A percentile compares a stretch with the other conserved stretches of the same genome.
phyloP scores from a whole-genome alignment of 257 asterid species.

The Haberlea rhodopensis region DNA sequence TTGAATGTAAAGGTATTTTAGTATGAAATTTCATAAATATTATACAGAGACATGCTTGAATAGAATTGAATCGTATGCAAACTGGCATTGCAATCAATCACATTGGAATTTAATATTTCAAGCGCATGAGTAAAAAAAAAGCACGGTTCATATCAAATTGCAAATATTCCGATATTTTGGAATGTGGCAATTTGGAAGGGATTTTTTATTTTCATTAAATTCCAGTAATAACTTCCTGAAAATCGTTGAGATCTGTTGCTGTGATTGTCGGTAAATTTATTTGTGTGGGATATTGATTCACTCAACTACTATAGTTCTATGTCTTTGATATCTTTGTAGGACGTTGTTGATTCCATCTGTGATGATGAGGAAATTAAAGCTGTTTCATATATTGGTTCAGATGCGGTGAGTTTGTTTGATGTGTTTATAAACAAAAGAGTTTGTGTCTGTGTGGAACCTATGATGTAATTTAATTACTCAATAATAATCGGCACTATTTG shows the following conservation, averaged over 20 bases:
- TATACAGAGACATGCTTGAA: background rate
- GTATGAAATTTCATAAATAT: background rate
- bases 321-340: conserved; percentile 48
- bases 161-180: background rate
- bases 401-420: conserved; percentile 59
- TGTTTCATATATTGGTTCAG: conserved; percentile 89
- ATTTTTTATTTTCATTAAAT: background rate
- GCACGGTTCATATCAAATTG: too few species aligned
- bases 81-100: background rate
- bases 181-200: background rate
- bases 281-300: conserved; percentile 15
- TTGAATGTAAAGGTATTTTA: background rate
- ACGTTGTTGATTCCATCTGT: conserved; percentile 77
- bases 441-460: conserved; percentile 18
- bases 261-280: too few species aligned
- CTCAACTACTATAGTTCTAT: conserved; percentile 20
- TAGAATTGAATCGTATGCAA: background rate
- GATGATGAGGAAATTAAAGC: conserved; percentile 86
- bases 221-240: background rate
- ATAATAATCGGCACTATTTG: background rate
- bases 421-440: conserved; percentile 6
- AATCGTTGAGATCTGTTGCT: too few species aligned
- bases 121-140: background rate
- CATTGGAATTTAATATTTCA: background rate
- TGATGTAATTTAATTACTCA: conserved; percentile 9